Evolutionary conservation across 2,329 filamentous ascomycete species (phyloP).

Genomic region (Alternaria postmessia): DNA sequence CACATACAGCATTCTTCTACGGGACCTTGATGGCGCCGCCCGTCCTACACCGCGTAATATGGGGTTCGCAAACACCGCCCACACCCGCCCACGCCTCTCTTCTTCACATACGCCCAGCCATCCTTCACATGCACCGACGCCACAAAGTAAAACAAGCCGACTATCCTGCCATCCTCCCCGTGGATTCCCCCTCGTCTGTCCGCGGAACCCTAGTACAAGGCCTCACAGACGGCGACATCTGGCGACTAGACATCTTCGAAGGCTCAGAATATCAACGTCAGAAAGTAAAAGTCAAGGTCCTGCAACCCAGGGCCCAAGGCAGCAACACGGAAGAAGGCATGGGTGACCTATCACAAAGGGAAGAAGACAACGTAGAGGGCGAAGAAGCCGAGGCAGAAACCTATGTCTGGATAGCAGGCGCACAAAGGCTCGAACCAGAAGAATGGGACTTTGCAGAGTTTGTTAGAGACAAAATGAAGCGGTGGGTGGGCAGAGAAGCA

Average conservation of each 20-base stretch:
- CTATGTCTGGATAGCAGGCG: conserved; percentile 61
- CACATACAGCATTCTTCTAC: conserved; percentile 70
- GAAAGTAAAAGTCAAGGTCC: conserved; percentile 56
- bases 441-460: conserved; percentile 95
- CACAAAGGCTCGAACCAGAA: conserved; percentile 66
- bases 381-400: conserved; percentile 55
- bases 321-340: conserved; percentile 20
- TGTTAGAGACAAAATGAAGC: conserved; percentile 73
- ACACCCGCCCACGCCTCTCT: conserved; percentile 59
- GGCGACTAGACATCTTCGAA: conserved; percentile 82
- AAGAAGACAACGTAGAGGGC: conserved; percentile 43
- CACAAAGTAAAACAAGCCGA: conserved; percentile 73
- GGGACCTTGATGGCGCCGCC: conserved; percentile 82
- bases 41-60: conserved; percentile 86
- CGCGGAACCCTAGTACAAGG: conserved; percentile 79
- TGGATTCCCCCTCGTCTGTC: conserved; percentile 54
- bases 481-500: conserved; percentile 61
- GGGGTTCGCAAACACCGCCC: conserved; percentile 64
- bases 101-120: conserved; percentile 74
- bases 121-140: conserved; percentile 77
- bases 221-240: conserved; percentile 78
- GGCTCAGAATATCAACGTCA: conserved; percentile 73
- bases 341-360: conserved; percentile 33
- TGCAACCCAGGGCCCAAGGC: conserved; percentile 37
- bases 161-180: conserved; percentile 78